Percentiles rank a stretch among this genome's conserved stretches.
Conservation (phyloP, 345 rosid genomes). For the Firmiana major region DNA sequence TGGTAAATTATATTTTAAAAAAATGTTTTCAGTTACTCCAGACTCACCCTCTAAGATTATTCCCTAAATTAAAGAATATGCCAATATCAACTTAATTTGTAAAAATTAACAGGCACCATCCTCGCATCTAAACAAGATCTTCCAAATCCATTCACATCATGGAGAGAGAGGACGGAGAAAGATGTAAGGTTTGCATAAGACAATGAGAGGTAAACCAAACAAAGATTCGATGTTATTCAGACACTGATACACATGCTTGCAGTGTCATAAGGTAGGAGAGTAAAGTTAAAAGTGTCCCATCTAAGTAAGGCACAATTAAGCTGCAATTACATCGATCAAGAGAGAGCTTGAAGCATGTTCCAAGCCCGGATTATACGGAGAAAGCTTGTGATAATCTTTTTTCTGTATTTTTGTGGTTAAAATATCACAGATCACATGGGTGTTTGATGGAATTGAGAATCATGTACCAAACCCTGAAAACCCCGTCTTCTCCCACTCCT, state of each 20-base stretch:
- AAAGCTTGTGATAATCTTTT: constrained; percentile 18
- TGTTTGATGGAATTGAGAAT: constrained; percentile 18
- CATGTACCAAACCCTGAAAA: constrained; percentile 29
- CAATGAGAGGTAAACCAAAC: constrained; percentile 13
- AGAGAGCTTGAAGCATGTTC: constrained; percentile 14
- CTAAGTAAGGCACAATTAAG: background rate
- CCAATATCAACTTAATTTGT: too few relatives aligned
- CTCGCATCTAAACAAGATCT: constrained; percentile 10
- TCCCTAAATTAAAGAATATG: too few relatives aligned
- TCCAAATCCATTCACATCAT: constrained; percentile 12
- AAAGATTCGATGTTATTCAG: background rate
- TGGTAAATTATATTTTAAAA: too few relatives aligned
- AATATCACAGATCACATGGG: constrained; percentile 28
- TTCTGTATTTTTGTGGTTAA: constrained; percentile 17
- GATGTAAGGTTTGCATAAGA: background rate
- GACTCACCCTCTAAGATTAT: too few relatives aligned
- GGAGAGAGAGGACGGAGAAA: background rate
- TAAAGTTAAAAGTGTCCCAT: background rate
- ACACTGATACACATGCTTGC: background rate
- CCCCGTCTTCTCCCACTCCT: constrained; percentile 19
- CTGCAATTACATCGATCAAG: background rate
- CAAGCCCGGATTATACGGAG: constrained; percentile 21
- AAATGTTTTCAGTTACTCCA: too few relatives aligned
- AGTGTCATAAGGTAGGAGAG: background rate
- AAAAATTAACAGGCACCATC: background rate